Evolutionary conservation across 75 land plant genomes (phyloP).

Genomic region (Selaginella tamariscina): DNA sequence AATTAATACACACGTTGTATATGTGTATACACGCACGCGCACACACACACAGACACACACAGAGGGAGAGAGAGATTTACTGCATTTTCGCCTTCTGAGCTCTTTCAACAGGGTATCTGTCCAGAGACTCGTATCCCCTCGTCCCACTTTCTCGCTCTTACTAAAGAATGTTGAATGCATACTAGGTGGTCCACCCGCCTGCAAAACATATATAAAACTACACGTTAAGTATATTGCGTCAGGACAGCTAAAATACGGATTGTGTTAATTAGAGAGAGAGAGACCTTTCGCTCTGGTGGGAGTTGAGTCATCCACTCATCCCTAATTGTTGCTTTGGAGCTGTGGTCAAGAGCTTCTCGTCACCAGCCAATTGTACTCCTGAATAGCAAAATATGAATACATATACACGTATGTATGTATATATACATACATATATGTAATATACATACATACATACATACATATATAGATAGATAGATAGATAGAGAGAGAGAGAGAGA

Average conservation of each 20-base stretch:
- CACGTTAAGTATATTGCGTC: too few relatives aligned
- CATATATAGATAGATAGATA: too few relatives aligned
- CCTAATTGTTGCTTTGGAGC: conserved; percentile 33
- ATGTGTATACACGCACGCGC: too few relatives aligned
- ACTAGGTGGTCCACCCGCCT: conserved; percentile 31
- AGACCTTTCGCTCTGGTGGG: conserved; percentile 89
- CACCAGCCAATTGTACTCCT: conserved; percentile 84
- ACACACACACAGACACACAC: too few relatives aligned
- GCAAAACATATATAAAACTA: background rate
- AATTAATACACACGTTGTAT: too few relatives aligned
- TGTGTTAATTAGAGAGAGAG: too few relatives aligned
- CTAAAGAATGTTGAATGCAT: conserved; percentile 63
- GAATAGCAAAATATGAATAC: conserved; percentile 3
- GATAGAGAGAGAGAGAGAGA: too few relatives aligned
- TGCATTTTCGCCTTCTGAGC: conserved; percentile 76
- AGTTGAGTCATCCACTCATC: conserved; percentile 96
- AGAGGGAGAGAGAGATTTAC: too few relatives aligned
- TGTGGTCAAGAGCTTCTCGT: conserved; percentile 64
- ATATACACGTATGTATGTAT: too few relatives aligned
- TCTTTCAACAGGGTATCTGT: conserved; percentile 79
- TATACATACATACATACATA: too few relatives aligned
- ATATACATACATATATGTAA: too few relatives aligned
- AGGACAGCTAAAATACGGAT: too few relatives aligned
- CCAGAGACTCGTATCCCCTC: conserved; percentile 90
- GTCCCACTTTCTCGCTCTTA: conserved; percentile 56